Percentiles rank a stretch among this genome's conserved stretches.
phyloP scores from a whole-genome alignment of 495 filamentous ascomycete species.

The Aspergillus conjunctus region DNA sequence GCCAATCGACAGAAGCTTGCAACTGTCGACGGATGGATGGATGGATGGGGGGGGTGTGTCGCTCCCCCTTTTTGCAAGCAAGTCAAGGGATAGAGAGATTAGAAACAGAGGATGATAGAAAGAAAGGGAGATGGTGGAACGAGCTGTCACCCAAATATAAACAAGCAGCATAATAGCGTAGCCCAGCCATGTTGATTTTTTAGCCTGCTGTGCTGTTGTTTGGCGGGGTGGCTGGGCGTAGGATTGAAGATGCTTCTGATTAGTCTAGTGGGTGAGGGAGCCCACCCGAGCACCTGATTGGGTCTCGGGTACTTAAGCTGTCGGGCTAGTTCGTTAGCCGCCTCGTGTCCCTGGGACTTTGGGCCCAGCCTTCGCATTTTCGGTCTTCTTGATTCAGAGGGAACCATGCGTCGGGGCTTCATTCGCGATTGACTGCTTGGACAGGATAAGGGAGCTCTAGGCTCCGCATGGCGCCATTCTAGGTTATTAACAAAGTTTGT shows the following conservation, averaged over 20 bases:
- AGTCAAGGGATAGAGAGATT: conserved; percentile 17
- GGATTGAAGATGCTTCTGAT: background rate
- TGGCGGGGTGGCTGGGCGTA: conserved; percentile 24
- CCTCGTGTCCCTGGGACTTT: conserved; percentile 12
- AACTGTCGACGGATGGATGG: background rate
- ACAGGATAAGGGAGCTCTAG: background rate
- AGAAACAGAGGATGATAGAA: conserved; percentile 10
- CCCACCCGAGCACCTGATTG: conserved; percentile 13
- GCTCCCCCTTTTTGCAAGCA: conserved; percentile 2
- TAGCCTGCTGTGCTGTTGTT: conserved; percentile 5
- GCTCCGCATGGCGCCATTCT: background rate
- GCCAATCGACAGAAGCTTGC: too few species aligned
- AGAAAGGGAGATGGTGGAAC: conserved; percentile 5
- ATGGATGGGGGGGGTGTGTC: background rate
- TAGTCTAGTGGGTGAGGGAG: background rate
- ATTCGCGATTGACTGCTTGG: too few species aligned
- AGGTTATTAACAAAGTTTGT: background rate
- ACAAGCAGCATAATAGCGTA: conserved; percentile 3
- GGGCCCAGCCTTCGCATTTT: conserved; percentile 26
- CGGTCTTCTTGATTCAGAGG: background rate
- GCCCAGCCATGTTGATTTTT: conserved; percentile 33
- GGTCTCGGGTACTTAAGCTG: conserved; percentile 24
- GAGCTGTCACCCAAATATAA: conserved; percentile 2
- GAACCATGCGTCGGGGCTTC: background rate
- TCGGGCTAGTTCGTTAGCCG: conserved; percentile 19